Base-by-base conservation (phyloP, 495 filamentous ascomycete species). In the Penicillium steckii region DNA sequence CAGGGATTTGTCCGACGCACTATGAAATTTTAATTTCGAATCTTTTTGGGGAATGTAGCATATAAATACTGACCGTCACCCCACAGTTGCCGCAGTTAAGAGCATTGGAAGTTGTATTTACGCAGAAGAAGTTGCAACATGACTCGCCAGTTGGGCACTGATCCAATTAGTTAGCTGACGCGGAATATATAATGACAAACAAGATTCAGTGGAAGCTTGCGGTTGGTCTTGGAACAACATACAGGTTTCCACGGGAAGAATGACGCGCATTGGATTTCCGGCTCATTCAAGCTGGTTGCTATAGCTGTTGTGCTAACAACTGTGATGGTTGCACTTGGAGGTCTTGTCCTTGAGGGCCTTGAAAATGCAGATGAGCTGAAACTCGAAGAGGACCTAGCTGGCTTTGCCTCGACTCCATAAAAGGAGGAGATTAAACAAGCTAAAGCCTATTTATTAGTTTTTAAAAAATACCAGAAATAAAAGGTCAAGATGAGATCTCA, bases 61-160 rank as follows among this genome's bases (percentile, higher is more conserved):
- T 19, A 17, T 4, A 8, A 10, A 27, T 2, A 40, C 55, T 19
- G 49, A 62, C 59, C 8, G 19, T 13, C 8, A 47, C 42, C 22
- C 53, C 46, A 30, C 60, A 63, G 24, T 33, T 43, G 24, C 60
- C 60, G 37, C 60, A 63, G 6, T 55, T 63, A 3, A 38, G 24
- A 10, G 44, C 24, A 23, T 37, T 53, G 2, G 53, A 32, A 13
- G 27, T 18, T 9, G 54, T 52, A 9, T 64, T 32, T 6, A 48
- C 52, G 13, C 60, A 64, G 19, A 32, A 25, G n/a, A 50, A 55
- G 46, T 57, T 57, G 48, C 60, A 64, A 19, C 60, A 64, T 46
- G 48, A 41, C 43, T 44, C 5, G 19, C 46, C 45, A 3, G 19
- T 29, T 10, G 50, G 48, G 33, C 60, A 64, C 60, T 64, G 15